Evolutionary conservation across 2,329 filamentous ascomycete species (phyloP).

Genomic region (Lachnellula hyalina): DNA sequence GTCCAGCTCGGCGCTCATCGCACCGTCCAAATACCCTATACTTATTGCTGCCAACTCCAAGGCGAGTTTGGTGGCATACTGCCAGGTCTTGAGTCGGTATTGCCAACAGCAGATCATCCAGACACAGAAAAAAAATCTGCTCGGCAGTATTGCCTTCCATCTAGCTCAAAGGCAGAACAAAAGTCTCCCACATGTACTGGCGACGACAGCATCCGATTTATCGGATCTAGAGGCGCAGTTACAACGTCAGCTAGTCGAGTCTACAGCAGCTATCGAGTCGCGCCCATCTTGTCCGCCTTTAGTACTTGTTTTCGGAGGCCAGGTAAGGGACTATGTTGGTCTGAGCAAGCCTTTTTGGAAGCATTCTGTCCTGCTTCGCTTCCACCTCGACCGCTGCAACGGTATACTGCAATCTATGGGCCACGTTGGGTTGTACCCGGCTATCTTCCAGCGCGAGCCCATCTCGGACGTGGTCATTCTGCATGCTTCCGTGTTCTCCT

Average conservation of each 20-base stretch:
- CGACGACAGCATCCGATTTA: neutral
- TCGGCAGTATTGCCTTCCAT: neutral
- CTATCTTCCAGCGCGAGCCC: slow-evolving; percentile 25
- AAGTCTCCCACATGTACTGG: neutral
- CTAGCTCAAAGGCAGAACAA: neutral
- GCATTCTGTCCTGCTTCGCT: slow-evolving; percentile 24
- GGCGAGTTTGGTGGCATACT: neutral
- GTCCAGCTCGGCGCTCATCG: neutral
- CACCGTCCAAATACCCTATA: neutral
- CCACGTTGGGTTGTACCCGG: slow-evolving; percentile 30
- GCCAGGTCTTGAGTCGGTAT: neutral
- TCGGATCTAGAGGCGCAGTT: neutral
- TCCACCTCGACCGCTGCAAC: slow-evolving; percentile 35
- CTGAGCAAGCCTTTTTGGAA: slow-evolving; percentile 29
- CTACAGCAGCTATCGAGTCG: neutral
- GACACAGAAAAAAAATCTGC: neutral
- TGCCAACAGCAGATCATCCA: neutral
- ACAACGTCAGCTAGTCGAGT: neutral
- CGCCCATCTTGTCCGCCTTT: slow-evolving; percentile 11
- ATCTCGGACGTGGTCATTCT: slow-evolving; percentile 29
- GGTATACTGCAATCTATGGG: slow-evolving; percentile 25
- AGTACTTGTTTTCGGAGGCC: slow-evolving; percentile 37
- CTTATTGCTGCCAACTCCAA: neutral
- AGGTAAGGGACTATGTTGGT: slow-evolving; percentile 31
- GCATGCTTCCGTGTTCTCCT: slow-evolving; percentile 34